These are phyloP conservation scores for Lagerstroemia speciosa DNA, from an alignment of 345 rosid genomes.

Conservation along the genomic window DNA sequence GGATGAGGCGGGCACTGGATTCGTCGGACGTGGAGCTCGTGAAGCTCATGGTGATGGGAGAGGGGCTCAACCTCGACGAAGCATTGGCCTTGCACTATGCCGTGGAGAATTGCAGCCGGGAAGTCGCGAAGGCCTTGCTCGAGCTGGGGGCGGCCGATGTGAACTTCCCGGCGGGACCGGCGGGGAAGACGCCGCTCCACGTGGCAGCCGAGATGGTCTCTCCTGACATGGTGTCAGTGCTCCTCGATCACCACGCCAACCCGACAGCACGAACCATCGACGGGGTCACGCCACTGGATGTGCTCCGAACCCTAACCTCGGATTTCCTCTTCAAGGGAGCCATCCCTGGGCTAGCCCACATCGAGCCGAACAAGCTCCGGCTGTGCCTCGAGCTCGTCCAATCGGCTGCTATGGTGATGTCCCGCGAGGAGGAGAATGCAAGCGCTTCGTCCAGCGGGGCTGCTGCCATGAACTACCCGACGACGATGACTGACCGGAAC, in stretches of 20 bases:
- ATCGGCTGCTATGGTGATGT: constrained; percentile 88
- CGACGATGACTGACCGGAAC: constrained; percentile 43
- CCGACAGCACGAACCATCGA: constrained; percentile 84
- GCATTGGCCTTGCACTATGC: constrained; percentile 44
- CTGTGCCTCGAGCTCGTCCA: constrained; percentile 96
- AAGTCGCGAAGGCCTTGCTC: constrained; percentile 47
- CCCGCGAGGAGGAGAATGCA: constrained; percentile 81
- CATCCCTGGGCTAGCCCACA: constrained; percentile 83
- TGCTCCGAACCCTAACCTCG: constrained; percentile 88
- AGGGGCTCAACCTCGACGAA: constrained; percentile 42
- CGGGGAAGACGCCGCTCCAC: constrained; percentile 43
- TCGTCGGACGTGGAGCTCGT: constrained; percentile 85
- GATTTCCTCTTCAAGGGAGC: constrained; percentile 99
- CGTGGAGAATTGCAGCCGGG: constrained; percentile 43
- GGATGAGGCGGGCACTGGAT: constrained; percentile 91
- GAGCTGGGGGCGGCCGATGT: constrained; percentile 49
- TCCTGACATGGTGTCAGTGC: constrained; percentile 64
- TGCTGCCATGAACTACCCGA: constrained; percentile 46
- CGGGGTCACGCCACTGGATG: constrained; percentile 82
- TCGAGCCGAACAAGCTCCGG: constrained; percentile 90
- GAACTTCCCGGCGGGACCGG: constrained; percentile 35
- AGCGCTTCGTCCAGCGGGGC: constrained; percentile 28
- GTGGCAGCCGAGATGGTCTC: constrained; percentile 45
- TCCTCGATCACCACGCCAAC: constrained; percentile 93
- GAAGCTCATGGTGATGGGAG: constrained; percentile 55